Evolutionary conservation across 768 basidiomycete species (phyloP), one percentile per base, ranked within the genome.

Genomic region (Amanita subjunquillea): DNA sequence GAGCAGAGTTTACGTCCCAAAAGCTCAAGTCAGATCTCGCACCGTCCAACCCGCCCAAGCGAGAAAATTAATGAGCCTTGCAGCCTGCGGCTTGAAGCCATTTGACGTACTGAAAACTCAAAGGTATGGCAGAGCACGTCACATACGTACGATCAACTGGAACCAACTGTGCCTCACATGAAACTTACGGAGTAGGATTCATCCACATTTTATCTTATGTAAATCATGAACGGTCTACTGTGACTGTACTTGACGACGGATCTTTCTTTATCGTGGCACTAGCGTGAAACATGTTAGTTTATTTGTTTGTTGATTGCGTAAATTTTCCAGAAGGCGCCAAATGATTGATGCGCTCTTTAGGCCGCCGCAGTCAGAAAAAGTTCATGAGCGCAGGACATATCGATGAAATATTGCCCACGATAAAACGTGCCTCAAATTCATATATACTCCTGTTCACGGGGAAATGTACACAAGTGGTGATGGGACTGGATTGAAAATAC

Each of bases 261-360:
- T 50, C 48, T 50, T 50, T 50, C 36, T 49, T 39, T 40, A 29
- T 50, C 38, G 25, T 23, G 12, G 23, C 13, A 37, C 47, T 50
- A 50, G 48, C 48, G 48, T 50, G 48, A 50, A 50, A 50, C 48
- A 50, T 39, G 38, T 40, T 30, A 38, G 38, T 39, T 25, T 50
- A 50, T 50, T 39, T 39, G 27, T 50, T 50, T 27, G 7, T 41
- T 29, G 36, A 50, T 39, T 50, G 48, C 23, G 7, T 29, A 50
- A 38, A 50, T 8, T 38, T 39, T 39, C 27, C 23, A 17, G 44
- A 27, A 13, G 43, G 9, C 42, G 42, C 23, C 22, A 22, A 43
- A 13, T 10, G 15, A 29, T 10, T 46, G 44, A 50, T 50, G 48
- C 48, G 48, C 48, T 12, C 10, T 50, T 50, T 50, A 25, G 38